A percentile compares a stretch with the other conserved stretches of the same genome.
Conservation (phyloP, 2,329 filamentous ascomycete genomes). For the Coniochaeta sp. region DNA sequence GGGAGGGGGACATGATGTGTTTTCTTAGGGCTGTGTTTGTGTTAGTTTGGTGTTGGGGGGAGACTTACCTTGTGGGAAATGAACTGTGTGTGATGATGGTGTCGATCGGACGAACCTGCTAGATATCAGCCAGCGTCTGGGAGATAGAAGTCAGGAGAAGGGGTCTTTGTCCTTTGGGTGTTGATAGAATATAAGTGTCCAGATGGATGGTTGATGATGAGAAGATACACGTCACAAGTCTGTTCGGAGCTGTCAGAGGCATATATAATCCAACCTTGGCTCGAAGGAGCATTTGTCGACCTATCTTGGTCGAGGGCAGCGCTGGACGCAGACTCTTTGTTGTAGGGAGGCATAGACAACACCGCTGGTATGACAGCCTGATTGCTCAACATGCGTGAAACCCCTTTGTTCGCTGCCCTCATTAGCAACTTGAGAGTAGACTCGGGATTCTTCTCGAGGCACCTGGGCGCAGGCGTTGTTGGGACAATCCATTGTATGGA, state of each 20-base stretch:
- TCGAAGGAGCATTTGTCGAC: neutral
- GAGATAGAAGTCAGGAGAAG: neutral
- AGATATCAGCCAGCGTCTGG: neutral
- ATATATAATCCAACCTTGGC: neutral
- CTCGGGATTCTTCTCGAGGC: neutral
- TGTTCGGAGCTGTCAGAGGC: neutral
- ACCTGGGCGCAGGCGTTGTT: neutral
- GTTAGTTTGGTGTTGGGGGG: neutral
- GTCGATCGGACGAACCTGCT: neutral
- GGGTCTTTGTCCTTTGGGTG: neutral
- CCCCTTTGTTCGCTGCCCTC: neutral
- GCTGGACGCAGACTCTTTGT: neutral
- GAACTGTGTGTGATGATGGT: neutral
- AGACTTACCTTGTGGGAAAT: neutral
- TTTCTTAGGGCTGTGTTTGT: neutral
- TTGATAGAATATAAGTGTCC: neutral
- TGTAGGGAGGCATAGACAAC: neutral
- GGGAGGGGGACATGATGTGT: neutral
- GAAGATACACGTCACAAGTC: neutral
- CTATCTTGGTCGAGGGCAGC: neutral
- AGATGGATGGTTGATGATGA: neutral
- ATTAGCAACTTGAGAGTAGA: neutral
- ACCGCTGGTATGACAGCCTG: neutral
- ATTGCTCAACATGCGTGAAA: neutral
- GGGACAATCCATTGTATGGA: neutral